Evolutionary conservation across 805 yeast genomes (phyloP).

Genomic region (Candida krabiensis): DNA sequence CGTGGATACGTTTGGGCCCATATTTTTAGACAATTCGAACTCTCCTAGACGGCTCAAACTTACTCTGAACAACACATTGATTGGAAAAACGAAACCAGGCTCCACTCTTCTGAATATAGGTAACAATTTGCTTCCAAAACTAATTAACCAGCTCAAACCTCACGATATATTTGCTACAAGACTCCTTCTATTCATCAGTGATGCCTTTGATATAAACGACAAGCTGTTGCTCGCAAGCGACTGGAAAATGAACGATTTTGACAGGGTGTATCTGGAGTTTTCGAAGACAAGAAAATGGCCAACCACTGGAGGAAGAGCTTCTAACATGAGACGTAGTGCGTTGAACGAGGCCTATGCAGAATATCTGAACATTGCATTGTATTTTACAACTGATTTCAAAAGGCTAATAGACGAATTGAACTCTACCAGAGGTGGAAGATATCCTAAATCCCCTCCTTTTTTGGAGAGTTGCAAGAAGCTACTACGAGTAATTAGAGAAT

Average conservation of each 20-base stretch:
- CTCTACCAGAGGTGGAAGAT: constrained; percentile 11
- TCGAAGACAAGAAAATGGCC: constrained; percentile 22
- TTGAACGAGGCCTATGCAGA: constrained; percentile 14
- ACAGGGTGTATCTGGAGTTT: constrained; percentile 18
- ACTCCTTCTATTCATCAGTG: constrained; percentile 23
- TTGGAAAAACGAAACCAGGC: constrained; percentile 35
- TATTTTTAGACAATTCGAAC: constrained; percentile 14
- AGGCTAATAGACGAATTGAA: constrained; percentile 20
- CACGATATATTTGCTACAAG: constrained; percentile 25
- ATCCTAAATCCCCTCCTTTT: constrained; percentile 11
- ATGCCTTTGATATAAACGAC: constrained; percentile 31
- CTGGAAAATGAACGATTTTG: constrained; percentile 26
- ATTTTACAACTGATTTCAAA: constrained; percentile 18
- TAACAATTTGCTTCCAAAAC: constrained; percentile 24
- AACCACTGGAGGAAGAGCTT: constrained; percentile 1
- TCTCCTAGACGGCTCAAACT: constrained; percentile 20
- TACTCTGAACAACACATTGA: constrained; percentile 24
- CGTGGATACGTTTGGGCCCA: constrained; percentile 20
- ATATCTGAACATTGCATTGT: constrained; percentile 16
- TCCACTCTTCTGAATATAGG: constrained; percentile 30
- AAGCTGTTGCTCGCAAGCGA: constrained; percentile 28
- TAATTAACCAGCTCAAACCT: constrained; percentile 19
- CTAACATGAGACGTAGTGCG: constrained; percentile 10
- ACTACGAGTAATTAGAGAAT: constrained; percentile 14
- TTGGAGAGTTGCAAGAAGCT: constrained; percentile 14